Evolutionary conservation across 345 rosid species (phyloP).

Genomic region (Erysimum cheiranthoides): DNA sequence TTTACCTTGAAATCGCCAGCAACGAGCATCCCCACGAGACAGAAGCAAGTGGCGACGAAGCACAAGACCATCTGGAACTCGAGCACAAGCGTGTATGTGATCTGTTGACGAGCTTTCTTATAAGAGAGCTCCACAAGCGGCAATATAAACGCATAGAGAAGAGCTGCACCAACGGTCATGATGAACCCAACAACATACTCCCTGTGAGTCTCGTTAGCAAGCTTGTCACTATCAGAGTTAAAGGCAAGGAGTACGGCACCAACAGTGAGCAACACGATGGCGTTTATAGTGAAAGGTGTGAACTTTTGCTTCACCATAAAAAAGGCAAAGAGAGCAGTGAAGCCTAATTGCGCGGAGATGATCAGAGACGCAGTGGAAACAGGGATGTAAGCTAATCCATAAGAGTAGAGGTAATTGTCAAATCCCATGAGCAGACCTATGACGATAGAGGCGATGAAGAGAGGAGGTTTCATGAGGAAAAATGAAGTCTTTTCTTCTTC

Average conservation of each 20-base stretch:
- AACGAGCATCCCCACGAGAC: slow-evolving; percentile 62
- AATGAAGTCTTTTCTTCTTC: slow-evolving; percentile 3
- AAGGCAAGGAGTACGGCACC: slow-evolving; percentile 63
- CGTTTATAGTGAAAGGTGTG: slow-evolving; percentile 60
- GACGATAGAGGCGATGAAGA: slow-evolving; percentile 51
- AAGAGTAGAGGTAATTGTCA: slow-evolving; percentile 72
- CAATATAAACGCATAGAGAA: slow-evolving; percentile 60
- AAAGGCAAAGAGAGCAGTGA: slow-evolving; percentile 70
- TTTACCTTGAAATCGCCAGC: slow-evolving; percentile 62
- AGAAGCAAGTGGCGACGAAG: slow-evolving; percentile 61
- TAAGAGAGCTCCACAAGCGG: slow-evolving; percentile 69
- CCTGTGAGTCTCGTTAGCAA: slow-evolving; percentile 47
- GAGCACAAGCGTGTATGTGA: slow-evolving; percentile 61
- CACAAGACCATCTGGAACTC: slow-evolving; percentile 71
- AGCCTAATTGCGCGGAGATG: slow-evolving; percentile 66
- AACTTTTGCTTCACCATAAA: slow-evolving; percentile 71
- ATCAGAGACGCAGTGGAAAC: slow-evolving; percentile 70
- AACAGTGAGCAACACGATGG: slow-evolving; percentile 59
- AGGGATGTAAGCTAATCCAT: slow-evolving; percentile 68
- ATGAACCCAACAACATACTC: slow-evolving; percentile 59
- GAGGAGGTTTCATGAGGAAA: slow-evolving; percentile 48
- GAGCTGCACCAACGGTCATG: slow-evolving; percentile 61
- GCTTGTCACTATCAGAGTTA: slow-evolving; percentile 56
- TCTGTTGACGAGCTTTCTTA: slow-evolving; percentile 55
- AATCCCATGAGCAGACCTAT: slow-evolving; percentile 61